phyloP scores from a whole-genome alignment of 1,139 yeast genomes.

The Yamadazyma atmosphaerica region DNA sequence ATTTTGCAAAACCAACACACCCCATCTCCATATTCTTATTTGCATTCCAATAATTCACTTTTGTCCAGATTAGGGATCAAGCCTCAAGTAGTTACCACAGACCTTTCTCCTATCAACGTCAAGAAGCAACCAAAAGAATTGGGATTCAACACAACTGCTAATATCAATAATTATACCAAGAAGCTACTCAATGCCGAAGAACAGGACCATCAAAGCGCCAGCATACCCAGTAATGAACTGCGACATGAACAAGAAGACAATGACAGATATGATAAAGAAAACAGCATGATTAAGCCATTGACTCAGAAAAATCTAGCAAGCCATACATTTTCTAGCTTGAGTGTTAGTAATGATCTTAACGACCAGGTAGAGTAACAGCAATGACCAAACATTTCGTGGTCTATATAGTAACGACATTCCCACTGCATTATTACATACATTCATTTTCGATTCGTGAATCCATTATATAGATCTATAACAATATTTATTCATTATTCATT shows the following conservation, averaged over 20 bases:
- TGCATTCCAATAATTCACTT: constrained; percentile 36
- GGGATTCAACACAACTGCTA: constrained; percentile 12
- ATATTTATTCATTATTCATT: background rate
- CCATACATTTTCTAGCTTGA: constrained; percentile 26
- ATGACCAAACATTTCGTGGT: background rate
- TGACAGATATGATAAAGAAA: constrained; percentile 15
- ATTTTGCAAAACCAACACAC: constrained; percentile 23
- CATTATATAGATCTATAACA: constrained; percentile 2
- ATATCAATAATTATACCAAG: constrained; percentile 8
- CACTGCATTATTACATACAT: background rate
- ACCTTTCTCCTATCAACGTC: constrained; percentile 8
- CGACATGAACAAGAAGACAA: constrained; percentile 1
- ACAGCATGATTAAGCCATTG: constrained; percentile 19
- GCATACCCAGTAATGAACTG: too few relatives aligned
- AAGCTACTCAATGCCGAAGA: too few relatives aligned
- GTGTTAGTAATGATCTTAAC: constrained; percentile 17
- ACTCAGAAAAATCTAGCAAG: constrained; percentile 36
- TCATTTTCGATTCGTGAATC: background rate
- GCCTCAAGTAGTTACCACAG: constrained; percentile 42
- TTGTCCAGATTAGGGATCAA: constrained; percentile 42
- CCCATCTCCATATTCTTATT: constrained; percentile 32
- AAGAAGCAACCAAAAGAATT: constrained; percentile 8
- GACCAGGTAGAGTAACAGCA: constrained; percentile 30
- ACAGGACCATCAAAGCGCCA: too few relatives aligned
- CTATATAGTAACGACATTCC: background rate